Base-by-base conservation (phyloP, 768 basidiomycete genomes). In the Psilocybe sp. region DNA sequence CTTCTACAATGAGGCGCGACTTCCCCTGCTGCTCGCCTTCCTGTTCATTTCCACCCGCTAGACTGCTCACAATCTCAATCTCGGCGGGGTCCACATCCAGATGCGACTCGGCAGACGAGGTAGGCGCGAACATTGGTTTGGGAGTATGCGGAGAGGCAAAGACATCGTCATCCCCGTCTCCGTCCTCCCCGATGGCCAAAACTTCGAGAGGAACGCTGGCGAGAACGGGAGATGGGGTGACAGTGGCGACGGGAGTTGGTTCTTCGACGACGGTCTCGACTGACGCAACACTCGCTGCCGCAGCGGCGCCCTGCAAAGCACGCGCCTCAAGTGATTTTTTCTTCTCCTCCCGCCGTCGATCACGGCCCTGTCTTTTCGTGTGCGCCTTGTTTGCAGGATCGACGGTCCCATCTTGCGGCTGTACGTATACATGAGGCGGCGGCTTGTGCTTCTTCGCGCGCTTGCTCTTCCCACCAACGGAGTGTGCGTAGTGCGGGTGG, bases 1-100 rank as follows among this genome's bases (percentile, higher is more conserved):
- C 90, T 63, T 93, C 89, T 9, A 91, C 88, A 41, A 92, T 91
- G 4, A 85, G 69, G n/a, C 86, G 71, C 7, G 23, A 28, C 23
- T 28, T 28, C 23, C 23, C 23, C 31, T 79, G 75, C 44, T 76
- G 74, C 8, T 57, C 61, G 47, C 41, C 43, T 33, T 39, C 44
- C 20, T 44, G 53, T 14, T 38, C 50, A 28, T 28, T 79, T 75
- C 44, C 76, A 74, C 8, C 56, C 61, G 48, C 41, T 41, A 31
- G 39, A 42, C 20, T 44, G 52, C n/a, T 38, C 50, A 60, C 61
- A 36, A 63, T 59, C 35, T 59, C 59, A 33, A 59, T 55, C 6
- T 50, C 57, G 16, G 54, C 55, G n/a, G 59, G 50, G 37, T 63
- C 61, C 10, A 64, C 60, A 36, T 66, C 61, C 15, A 64, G 47